Evolutionary conservation across 306 rosid species (phyloP).

Genomic region (Mimosa pudica): DNA sequence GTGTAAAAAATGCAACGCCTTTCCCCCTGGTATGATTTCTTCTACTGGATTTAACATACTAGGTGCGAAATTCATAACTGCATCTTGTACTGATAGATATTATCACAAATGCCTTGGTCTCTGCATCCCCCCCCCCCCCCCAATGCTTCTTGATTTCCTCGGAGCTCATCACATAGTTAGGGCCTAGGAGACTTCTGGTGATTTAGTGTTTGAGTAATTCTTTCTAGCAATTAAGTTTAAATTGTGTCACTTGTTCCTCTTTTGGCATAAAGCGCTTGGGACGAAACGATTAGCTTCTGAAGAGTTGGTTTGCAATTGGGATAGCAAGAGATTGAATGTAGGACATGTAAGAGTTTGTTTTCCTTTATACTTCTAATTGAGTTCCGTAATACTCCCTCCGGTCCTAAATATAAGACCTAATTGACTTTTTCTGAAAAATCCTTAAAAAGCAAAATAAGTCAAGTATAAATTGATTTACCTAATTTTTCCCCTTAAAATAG

Average conservation of each 20-base stretch:
- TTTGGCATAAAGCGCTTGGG: conserved; percentile 69
- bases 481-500: no score
- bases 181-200: conserved; percentile 1
- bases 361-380: not conserved
- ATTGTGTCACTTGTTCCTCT: conserved; percentile 19
- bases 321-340: conserved; percentile 81
- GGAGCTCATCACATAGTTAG: conserved; percentile 14
- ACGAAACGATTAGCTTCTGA: conserved; percentile 91
- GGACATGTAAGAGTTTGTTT: conserved; percentile 72
- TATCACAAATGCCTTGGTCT: conserved; percentile 22
- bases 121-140: not conserved
- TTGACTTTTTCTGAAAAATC: no score
- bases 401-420: no score
- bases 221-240: conserved; percentile 37
- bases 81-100: conserved; percentile 23
- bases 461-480: no score
- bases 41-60: conserved; percentile 12
- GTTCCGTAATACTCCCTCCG: not conserved
- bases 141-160: not conserved
- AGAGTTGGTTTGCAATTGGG: conserved; percentile 81
- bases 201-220: conserved; percentile 15
- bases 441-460: no score
- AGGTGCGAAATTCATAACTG: conserved; percentile 18
- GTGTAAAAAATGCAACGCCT: conserved; percentile 94
- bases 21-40: conserved; percentile 71